Conservation (phyloP, 2,329 filamentous ascomycete species). For the Knufia fluminis region DNA sequence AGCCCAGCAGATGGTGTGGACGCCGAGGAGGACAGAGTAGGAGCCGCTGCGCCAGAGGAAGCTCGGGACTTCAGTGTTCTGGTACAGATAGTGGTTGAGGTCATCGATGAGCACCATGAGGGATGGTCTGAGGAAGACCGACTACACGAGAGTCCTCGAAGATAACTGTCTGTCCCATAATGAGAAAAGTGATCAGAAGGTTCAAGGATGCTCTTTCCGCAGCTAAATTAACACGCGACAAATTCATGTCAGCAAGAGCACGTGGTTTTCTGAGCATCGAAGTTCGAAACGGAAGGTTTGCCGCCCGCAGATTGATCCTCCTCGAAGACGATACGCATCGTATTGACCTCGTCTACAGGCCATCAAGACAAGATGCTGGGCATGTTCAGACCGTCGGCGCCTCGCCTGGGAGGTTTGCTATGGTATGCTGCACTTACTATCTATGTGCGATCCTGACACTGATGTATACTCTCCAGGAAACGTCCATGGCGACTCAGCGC, state of each 20-base stretch:
- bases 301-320: no score
- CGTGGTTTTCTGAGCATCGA: no score
- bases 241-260: no score
- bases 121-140: neutral
- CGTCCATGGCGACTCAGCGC: slow-evolving; percentile 89
- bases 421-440: slow-evolving; percentile 47
- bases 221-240: no score
- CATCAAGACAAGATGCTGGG: slow-evolving; percentile 24
- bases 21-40: slow-evolving; percentile 63
- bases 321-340: no score
- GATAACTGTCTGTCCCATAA: neutral
- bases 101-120: slow-evolving; percentile 27
- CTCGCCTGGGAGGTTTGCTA: slow-evolving; percentile 69
- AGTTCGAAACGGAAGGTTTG: no score
- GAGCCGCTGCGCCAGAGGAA: slow-evolving; percentile 61
- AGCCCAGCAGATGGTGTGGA: slow-evolving; percentile 58
- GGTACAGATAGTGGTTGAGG: slow-evolving; percentile 26
- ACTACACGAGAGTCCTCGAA: neutral
- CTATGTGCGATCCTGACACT: neutral
- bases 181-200: neutral
- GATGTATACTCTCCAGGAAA: slow-evolving; percentile 53
- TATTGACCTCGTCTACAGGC: no score
- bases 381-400: slow-evolving; percentile 78
- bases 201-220: neutral
- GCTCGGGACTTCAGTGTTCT: slow-evolving; percentile 35